phyloP scores from a whole-genome alignment of 208 protist species.

The Leishmania guyanensis region DNA sequence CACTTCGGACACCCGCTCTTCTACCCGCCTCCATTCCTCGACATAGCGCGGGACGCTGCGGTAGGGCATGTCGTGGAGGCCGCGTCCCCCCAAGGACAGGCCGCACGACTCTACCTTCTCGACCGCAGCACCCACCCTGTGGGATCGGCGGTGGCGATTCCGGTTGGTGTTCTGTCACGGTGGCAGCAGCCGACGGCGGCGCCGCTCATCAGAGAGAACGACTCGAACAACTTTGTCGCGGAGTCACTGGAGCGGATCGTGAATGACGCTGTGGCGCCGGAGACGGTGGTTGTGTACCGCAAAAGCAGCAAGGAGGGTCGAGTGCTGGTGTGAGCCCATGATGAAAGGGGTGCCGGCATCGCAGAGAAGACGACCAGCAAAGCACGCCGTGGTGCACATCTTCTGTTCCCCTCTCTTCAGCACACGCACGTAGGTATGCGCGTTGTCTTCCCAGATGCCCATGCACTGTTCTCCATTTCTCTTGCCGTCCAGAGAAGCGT shows the following conservation, averaged over 20 bases:
- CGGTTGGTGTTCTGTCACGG: constrained; percentile 25
- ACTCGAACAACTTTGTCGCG: constrained; percentile 52
- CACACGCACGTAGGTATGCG: neutral
- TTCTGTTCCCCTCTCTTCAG: neutral
- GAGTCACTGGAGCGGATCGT: constrained; percentile 38
- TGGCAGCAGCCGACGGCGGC: constrained; percentile 25
- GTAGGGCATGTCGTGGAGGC: constrained; percentile 34
- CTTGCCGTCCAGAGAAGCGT: neutral
- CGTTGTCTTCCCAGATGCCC: neutral
- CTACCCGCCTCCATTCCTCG: constrained; percentile 34
- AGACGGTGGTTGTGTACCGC: constrained; percentile 21
- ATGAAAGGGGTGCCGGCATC: neutral
- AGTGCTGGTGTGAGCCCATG: neutral
- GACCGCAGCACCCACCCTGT: constrained; percentile 42
- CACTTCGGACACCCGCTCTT: constrained; percentile 45
- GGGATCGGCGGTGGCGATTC: constrained; percentile 51
- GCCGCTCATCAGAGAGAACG: constrained; percentile 35
- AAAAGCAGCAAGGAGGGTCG: constrained; percentile 8
- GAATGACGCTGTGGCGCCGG: constrained; percentile 11
- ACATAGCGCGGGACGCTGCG: constrained; percentile 35
- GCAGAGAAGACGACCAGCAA: neutral
- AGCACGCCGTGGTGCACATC: neutral
- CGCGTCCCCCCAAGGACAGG: constrained; percentile 60
- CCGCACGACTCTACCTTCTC: constrained; percentile 50
- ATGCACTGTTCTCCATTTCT: neutral